These are phyloP conservation scores for Rhodotorula babjevae DNA, from an alignment of 768 basidiomycete genomes.

Conservation along the genomic window DNA sequence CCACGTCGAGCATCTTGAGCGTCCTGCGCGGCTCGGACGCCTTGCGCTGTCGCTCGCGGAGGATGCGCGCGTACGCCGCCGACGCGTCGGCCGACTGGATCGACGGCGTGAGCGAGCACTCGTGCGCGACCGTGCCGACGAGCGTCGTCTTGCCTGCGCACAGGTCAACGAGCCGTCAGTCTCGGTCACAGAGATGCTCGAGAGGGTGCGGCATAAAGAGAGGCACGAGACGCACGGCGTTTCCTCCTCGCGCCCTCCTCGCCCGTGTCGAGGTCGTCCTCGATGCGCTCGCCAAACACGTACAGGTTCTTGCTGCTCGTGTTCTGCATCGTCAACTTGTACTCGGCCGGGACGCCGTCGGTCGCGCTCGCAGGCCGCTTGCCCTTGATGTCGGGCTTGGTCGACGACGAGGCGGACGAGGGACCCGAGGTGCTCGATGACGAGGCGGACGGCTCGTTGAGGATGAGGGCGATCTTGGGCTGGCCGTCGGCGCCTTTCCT, in stretches of 20 bases:
- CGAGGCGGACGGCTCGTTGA: constrained; percentile 57
- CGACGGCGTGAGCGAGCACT: constrained; percentile 40
- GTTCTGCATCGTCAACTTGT: constrained; percentile 83
- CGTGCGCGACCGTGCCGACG: constrained; percentile 40
- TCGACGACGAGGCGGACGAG: constrained; percentile 57
- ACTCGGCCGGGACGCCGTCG: constrained; percentile 56
- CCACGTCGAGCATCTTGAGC: constrained; percentile 39
- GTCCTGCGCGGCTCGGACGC: constrained; percentile 42
- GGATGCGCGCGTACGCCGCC: constrained; percentile 39
- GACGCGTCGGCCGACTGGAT: constrained; percentile 22
- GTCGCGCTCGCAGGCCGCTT: constrained; percentile 15
- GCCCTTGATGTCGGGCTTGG: constrained; percentile 45
- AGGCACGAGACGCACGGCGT: not conserved
- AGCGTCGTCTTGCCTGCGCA: constrained; percentile 30
- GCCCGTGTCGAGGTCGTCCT: constrained; percentile 59
- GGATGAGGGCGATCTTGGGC: constrained; percentile 38
- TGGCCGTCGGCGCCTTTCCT: constrained; percentile 34
- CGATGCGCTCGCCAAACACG: constrained; percentile 75
- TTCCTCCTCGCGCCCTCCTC: constrained; percentile 33
- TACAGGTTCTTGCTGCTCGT: constrained; percentile 71
- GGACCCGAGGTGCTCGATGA: constrained; percentile 48
- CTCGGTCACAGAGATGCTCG: too few relatives aligned
- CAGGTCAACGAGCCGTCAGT: too few relatives aligned
- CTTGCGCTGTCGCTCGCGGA: constrained; percentile 40
- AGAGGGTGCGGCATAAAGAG: not conserved